Conservation (phyloP, 2,329 filamentous ascomycete species). For the Graphilbum ipis-grandicollis region DNA sequence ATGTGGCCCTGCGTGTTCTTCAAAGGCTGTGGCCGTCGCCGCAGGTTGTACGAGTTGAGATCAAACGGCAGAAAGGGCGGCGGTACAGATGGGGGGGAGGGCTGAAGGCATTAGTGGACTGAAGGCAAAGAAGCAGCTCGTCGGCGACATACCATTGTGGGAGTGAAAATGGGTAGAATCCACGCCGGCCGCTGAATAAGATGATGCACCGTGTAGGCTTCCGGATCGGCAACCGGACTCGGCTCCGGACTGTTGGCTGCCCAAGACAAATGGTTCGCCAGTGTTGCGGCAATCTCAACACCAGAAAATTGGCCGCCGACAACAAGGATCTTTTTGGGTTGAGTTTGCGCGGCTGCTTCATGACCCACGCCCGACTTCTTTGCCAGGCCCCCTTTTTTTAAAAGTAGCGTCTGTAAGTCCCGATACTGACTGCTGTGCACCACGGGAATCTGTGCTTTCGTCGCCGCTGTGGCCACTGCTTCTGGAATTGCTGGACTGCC, state of each 20-base stretch:
- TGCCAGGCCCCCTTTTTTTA: conserved; percentile 11
- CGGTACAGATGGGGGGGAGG: too few relatives aligned
- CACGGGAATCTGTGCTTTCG: conserved; percentile 23
- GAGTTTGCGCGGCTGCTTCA: conserved; percentile 7
- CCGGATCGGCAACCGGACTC: conserved; percentile 21
- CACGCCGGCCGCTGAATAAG: conserved; percentile 54
- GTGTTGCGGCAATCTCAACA: conserved; percentile 55
- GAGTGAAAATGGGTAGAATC: conserved; percentile 47
- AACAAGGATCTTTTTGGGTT: conserved; percentile 47
- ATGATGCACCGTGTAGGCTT: conserved; percentile 46
- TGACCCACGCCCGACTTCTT: conserved; percentile 1
- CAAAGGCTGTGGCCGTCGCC: conserved; percentile 40
- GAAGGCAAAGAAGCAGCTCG: too few relatives aligned
- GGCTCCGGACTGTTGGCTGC: conserved; percentile 32
- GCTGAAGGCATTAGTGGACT: too few relatives aligned
- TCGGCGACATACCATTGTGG: too few relatives aligned
- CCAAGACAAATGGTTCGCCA: conserved; percentile 55
- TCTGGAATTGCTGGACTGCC: conserved; percentile 38
- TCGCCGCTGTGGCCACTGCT: conserved; percentile 18
- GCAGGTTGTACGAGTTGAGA: conserved; percentile 52
- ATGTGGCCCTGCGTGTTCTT: conserved; percentile 49
- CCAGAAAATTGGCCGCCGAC: conserved; percentile 74
- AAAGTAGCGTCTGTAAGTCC: conserved; percentile 30
- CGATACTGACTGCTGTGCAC: conserved; percentile 55
- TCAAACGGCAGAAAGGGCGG: conserved; percentile 57